Conservation (phyloP, 306 rosid genomes). For the Quercus ilex region DNA sequence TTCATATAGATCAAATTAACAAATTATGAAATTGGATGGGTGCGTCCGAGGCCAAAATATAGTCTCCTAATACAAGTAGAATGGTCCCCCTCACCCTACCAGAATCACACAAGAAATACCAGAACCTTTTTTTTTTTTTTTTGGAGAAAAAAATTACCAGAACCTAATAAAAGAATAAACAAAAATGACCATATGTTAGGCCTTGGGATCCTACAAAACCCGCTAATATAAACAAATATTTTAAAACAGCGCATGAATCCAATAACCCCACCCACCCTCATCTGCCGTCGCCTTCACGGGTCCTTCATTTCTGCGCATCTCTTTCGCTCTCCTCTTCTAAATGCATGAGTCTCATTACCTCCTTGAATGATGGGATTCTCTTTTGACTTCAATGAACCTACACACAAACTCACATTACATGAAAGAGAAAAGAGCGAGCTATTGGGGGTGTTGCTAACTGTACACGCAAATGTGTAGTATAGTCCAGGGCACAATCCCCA, state of each 20-base stretch:
- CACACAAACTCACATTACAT: background rate
- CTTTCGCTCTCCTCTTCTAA: conserved; percentile 14
- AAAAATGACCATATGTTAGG: background rate
- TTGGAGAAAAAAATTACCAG: no score
- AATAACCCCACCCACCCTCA: conserved; percentile 32
- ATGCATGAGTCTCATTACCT: conserved; percentile 31
- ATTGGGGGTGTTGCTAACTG: conserved; percentile 15
- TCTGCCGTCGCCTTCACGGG: conserved; percentile 98
- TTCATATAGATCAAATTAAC: no score
- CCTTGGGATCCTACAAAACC: conserved; percentile 17
- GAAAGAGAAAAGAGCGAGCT: conserved; percentile 2
- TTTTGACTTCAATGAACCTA: conserved; percentile 44
- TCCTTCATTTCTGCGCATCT: conserved; percentile 44
- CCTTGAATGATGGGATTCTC: conserved; percentile 53
- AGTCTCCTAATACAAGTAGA: background rate
- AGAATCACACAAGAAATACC: background rate
- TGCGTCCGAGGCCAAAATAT: no score
- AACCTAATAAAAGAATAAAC: background rate
- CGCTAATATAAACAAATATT: background rate
- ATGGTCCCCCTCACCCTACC: conserved; percentile 10
- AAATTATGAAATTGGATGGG: no score
- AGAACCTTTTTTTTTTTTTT: background rate
- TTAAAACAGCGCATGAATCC: conserved; percentile 36
- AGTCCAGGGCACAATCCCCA: conserved; percentile 23
- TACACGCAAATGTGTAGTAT: conserved; percentile 54